Conservation (phyloP, 495 filamentous ascomycete genomes). For the Penicillium simplicissimum region DNA sequence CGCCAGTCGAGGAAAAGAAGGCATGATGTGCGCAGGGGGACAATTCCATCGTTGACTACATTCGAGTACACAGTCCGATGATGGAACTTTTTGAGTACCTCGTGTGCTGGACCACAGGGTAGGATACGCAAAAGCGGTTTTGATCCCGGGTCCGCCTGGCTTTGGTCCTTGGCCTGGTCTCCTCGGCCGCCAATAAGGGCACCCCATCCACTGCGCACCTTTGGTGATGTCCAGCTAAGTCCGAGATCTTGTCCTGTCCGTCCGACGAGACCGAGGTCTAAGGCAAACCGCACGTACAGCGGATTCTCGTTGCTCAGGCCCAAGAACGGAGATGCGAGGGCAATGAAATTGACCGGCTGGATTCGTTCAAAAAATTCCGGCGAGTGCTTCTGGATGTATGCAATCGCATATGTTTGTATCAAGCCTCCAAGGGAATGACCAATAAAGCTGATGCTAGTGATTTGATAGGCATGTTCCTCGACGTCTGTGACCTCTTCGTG, state of each 20-base stretch:
- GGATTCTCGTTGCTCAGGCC: slow-evolving; percentile 98
- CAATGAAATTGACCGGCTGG: slow-evolving; percentile 87
- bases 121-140: slow-evolving; percentile 91
- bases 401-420: slow-evolving; percentile 92
- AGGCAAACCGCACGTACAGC: slow-evolving; percentile 92
- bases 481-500: slow-evolving; percentile 16
- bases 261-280: slow-evolving; percentile 94
- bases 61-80: slow-evolving; percentile 96
- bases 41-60: slow-evolving; percentile 97
- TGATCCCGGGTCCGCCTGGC: slow-evolving; percentile 68
- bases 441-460: slow-evolving; percentile 95
- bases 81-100: slow-evolving; percentile 79
- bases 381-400: slow-evolving; percentile 95
- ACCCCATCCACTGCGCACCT: slow-evolving; percentile 81
- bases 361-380: slow-evolving; percentile 88
- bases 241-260: slow-evolving; percentile 94
- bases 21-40: slow-evolving; percentile 91
- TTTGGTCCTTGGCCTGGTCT: slow-evolving; percentile 62
- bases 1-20: slow-evolving; percentile 97
- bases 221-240: slow-evolving; percentile 89
- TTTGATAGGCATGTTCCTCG: slow-evolving; percentile 69
- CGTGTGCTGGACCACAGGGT: slow-evolving; percentile 89
- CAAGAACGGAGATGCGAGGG: slow-evolving; percentile 86
- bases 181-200: slow-evolving; percentile 79
- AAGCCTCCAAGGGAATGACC: slow-evolving; percentile 91